phyloP scores from a whole-genome alignment of 768 basidiomycete genomes.

The Mycena galericulata region DNA sequence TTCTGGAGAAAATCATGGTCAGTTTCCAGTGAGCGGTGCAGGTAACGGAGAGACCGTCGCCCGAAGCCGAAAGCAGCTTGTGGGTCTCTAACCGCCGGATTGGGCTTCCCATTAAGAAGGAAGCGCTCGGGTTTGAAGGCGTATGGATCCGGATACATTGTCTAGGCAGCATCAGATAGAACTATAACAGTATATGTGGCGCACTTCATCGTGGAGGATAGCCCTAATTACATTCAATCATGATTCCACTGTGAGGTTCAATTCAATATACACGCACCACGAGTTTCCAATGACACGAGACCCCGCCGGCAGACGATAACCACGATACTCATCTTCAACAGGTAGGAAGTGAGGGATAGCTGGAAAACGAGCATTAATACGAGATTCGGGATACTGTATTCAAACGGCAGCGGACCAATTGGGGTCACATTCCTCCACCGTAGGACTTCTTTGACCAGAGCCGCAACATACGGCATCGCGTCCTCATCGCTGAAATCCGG shows the following conservation, averaged over 20 bases:
- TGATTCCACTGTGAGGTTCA: not conserved
- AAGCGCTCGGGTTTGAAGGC: conserved; percentile 14
- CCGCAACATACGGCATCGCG: conserved; percentile 1
- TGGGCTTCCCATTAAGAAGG: not conserved
- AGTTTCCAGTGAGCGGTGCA: not conserved
- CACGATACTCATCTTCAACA: conserved; percentile 32
- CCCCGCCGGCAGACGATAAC: conserved; percentile 33
- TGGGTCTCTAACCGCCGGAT: not conserved
- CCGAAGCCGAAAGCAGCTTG: conserved; percentile 3
- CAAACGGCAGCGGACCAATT: not conserved
- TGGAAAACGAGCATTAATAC: not conserved
- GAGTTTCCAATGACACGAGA: conserved; percentile 12
- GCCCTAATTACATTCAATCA: not conserved
- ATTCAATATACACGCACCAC: not conserved
- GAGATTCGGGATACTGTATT: not conserved
- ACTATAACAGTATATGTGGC: not conserved
- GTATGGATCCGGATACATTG: not conserved
- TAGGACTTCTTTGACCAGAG: conserved; percentile 8
- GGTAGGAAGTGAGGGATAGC: conserved; percentile 25
- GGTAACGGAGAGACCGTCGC: not conserved
- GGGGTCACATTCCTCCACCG: not conserved
- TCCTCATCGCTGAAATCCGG: not conserved
- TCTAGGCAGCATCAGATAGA: not conserved
- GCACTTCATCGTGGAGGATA: conserved; percentile 5
- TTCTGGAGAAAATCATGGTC: not conserved